phyloP scores from a whole-genome alignment of 371 early-diverging fungal genomes.

The Nematocida ausubeli region DNA sequence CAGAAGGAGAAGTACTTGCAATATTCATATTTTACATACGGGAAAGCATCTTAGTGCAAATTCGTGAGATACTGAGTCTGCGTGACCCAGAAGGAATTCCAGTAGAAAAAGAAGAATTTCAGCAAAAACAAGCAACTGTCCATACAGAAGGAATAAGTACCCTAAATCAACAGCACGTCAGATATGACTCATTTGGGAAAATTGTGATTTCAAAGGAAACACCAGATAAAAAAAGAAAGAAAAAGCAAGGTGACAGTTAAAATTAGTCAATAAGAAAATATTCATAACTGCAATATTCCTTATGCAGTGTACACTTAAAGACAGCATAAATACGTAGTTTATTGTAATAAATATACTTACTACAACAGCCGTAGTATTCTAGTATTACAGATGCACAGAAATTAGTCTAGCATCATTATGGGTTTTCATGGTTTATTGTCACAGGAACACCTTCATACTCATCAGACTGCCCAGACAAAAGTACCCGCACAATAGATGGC shows the following conservation, averaged over 20 bases:
- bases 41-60: conserved; percentile 19
- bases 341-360: background rate
- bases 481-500: background rate
- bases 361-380: background rate
- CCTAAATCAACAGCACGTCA: background rate
- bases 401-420: background rate
- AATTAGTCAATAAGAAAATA: too few species aligned
- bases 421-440: conserved; percentile 7
- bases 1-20: conserved; percentile 20
- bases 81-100: background rate
- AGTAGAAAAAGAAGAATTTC: background rate
- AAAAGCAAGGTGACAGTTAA: background rate
- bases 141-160: background rate
- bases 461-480: background rate
- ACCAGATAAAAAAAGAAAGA: conserved; percentile 27
- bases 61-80: background rate
- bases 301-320: too few species aligned
- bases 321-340: background rate
- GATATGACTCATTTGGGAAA: conserved; percentile 14
- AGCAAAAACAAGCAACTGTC: background rate
- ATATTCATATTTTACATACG: conserved; percentile 39
- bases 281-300: too few species aligned
- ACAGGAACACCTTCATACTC: conserved; percentile 51
- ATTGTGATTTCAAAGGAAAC: background rate
- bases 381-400: background rate